phyloP scores from a whole-genome alignment of 495 filamentous ascomycete genomes.

The Hyphodiscus hymeniophilus region DNA sequence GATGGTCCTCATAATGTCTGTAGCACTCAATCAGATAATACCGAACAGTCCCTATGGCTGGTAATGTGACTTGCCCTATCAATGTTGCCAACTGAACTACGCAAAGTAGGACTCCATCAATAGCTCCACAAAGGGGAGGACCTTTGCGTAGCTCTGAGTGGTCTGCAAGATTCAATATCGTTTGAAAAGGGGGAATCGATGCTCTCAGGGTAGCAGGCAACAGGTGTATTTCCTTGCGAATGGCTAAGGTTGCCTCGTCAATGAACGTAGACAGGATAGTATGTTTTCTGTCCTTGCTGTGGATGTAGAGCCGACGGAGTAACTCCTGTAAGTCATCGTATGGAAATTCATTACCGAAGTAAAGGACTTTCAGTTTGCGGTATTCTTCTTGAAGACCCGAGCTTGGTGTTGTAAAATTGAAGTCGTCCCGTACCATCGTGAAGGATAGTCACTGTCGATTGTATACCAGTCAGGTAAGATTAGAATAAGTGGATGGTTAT shows the following conservation, averaged over 20 bases:
- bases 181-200: constrained; percentile 32
- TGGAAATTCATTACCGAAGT: constrained; percentile 13
- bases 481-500: no score
- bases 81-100: constrained; percentile 27
- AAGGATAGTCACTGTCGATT: no score
- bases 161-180: constrained; percentile 28
- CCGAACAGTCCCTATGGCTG: background rate
- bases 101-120: constrained; percentile 32
- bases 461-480: no score
- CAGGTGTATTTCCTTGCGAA: constrained; percentile 30
- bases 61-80: constrained; percentile 31
- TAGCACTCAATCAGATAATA: background rate
- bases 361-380: background rate
- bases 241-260: constrained; percentile 25
- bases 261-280: constrained; percentile 30
- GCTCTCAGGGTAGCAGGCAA: constrained; percentile 1
- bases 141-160: constrained; percentile 25
- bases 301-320: constrained; percentile 30
- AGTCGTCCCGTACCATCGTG: no score
- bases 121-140: constrained; percentile 27
- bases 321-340: constrained; percentile 28
- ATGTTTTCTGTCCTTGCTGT: constrained; percentile 32
- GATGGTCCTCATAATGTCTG: constrained; percentile 21
- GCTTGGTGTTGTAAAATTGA: constrained; percentile 1
- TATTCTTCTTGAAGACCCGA: background rate